Evolutionary conservation across 176 grass and related monocot species (phyloP).

Genomic region (Ensete ventricosum): DNA sequence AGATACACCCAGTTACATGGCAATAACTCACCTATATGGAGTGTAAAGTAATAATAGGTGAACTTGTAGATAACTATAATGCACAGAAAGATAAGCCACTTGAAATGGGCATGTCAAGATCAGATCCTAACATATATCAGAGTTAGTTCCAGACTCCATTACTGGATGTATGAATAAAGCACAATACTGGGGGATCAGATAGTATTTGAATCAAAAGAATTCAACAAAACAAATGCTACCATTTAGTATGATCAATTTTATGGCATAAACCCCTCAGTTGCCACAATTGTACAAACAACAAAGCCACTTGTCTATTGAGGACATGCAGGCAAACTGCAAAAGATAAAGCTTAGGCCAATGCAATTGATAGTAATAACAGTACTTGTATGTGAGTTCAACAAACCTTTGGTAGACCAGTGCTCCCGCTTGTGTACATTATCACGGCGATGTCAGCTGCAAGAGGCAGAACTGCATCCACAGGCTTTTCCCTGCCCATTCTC

Average conservation of each 20-base stretch:
- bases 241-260: not conserved
- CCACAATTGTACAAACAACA: not conserved
- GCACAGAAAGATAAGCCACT: no score
- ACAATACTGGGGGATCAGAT: no score
- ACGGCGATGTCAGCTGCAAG: slow-evolving; percentile 61
- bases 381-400: not conserved
- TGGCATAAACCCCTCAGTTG: not conserved
- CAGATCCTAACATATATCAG: no score
- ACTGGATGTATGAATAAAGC: no score
- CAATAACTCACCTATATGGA: no score
- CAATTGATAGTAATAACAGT: slow-evolving; percentile 15
- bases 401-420: slow-evolving; percentile 87
- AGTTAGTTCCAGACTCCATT: no score
- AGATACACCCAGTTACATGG: no score
- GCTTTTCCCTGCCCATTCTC: slow-evolving; percentile 47
- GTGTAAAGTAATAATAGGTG: no score
- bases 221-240: not conserved
- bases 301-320: not conserved
- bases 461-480: slow-evolving; percentile 47
- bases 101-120: no score
- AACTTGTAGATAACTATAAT: no score
- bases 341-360: not conserved
- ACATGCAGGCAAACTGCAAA: not conserved
- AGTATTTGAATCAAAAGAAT: no score
- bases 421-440: slow-evolving; percentile 92